phyloP scores from a whole-genome alignment of 176 grass and related monocot species.

The Musa troglodytarum region DNA sequence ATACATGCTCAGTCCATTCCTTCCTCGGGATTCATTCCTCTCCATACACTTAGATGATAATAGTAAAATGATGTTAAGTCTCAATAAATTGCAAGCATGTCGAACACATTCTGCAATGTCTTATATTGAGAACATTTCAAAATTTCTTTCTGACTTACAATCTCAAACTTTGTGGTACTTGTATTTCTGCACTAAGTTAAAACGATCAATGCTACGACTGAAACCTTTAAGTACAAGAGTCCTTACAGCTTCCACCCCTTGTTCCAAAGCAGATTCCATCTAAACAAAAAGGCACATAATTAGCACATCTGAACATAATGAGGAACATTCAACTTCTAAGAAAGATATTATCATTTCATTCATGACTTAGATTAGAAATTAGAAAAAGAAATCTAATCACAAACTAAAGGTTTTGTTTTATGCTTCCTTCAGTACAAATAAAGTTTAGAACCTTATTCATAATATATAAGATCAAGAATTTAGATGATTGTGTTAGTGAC shows the following conservation, averaged over 20 bases:
- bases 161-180: constrained; percentile 84
- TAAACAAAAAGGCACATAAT: constrained; percentile 21
- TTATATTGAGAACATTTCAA: background rate
- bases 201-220: constrained; percentile 68
- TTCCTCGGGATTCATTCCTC: background rate
- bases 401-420: too few species aligned
- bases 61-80: background rate
- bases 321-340: background rate
- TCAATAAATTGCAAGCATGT: background rate
- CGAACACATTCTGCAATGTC: background rate
- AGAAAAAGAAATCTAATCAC: too few species aligned
- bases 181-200: constrained; percentile 97
- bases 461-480: too few species aligned
- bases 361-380: too few species aligned
- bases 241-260: constrained; percentile 83
- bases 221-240: constrained; percentile 81
- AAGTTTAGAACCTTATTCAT: too few species aligned
- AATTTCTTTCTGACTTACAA: constrained; percentile 9
- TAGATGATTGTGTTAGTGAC: too few species aligned
- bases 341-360: too few species aligned
- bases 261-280: constrained; percentile 76
- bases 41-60: background rate
- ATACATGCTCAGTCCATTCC: background rate
- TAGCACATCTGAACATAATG: background rate
- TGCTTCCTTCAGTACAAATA: too few species aligned